Percentiles rank a stretch among this genome's conserved stretches.
Conservation (phyloP, 192 early-diverging fungal genomes). For the Geranomyces michiganensis region DNA sequence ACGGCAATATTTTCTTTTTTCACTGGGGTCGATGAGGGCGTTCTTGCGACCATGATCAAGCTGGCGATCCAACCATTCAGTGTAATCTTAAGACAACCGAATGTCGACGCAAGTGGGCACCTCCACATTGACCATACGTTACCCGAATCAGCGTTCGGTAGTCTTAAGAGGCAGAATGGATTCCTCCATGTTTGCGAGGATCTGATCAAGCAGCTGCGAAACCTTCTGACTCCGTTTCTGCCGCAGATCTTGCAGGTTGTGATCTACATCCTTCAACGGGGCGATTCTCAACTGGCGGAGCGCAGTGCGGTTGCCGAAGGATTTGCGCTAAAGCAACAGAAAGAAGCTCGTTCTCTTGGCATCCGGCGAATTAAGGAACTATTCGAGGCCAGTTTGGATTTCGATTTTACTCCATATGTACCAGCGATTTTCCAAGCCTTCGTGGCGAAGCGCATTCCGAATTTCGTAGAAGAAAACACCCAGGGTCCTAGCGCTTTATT, state of each 20-base stretch:
- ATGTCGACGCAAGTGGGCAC: constrained; percentile 1
- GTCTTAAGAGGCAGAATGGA: constrained; percentile 73
- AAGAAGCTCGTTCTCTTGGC: constrained; percentile 69
- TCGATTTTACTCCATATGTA: constrained; percentile 79
- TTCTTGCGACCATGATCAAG: constrained; percentile 74
- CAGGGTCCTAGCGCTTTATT: constrained; percentile 82
- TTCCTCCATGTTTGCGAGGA: constrained; percentile 80
- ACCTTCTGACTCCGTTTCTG: constrained; percentile 71
- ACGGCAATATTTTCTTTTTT: constrained; percentile 84
- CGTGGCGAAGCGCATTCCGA: constrained; percentile 71
- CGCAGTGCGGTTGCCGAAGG: constrained; percentile 21
- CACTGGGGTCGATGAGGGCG: constrained; percentile 62
- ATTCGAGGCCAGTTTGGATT: constrained; percentile 73
- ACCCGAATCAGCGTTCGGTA: neutral
- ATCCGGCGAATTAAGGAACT: constrained; percentile 76
- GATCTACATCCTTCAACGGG: constrained; percentile 70
- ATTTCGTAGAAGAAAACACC: constrained; percentile 80
- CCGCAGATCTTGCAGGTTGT: constrained; percentile 73
- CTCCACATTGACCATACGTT: neutral
- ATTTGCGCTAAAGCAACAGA: constrained; percentile 48
- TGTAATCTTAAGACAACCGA: constrained; percentile 8
- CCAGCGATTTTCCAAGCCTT: constrained; percentile 72
- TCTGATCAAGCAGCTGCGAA: constrained; percentile 79
- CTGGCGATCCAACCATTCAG: constrained; percentile 83
- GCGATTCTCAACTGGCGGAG: constrained; percentile 48